A percentile compares a stretch with the other conserved stretches of the same genome.
Evolutionary conservation across 495 filamentous ascomycete species (phyloP).

Genomic region (Neurospora intermedia): DNA sequence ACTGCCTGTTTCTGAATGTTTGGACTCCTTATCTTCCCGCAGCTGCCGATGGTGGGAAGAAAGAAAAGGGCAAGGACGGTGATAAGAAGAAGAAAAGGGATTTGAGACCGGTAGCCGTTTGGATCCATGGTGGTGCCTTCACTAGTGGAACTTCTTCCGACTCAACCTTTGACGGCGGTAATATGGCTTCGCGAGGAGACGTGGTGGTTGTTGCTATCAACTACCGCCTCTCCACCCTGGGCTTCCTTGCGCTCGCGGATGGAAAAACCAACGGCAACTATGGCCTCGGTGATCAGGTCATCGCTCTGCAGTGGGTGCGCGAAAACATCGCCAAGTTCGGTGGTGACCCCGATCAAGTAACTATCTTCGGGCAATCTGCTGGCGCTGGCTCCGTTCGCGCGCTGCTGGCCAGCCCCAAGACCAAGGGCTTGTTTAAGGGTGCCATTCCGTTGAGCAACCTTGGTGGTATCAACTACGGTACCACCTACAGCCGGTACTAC

Average conservation of each 20-base stretch:
- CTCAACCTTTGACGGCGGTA: conserved; percentile 34
- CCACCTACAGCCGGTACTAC: conserved; percentile 36
- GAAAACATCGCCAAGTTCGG: conserved; percentile 51
- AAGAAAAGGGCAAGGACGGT: not conserved
- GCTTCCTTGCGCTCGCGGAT: conserved; percentile 42
- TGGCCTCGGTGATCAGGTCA: conserved; percentile 44
- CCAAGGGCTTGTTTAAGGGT: conserved; percentile 36
- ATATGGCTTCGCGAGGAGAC: conserved; percentile 40
- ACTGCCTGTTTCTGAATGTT: conserved; percentile 46
- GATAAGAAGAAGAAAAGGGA: conserved; percentile 8
- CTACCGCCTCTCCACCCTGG: conserved; percentile 54
- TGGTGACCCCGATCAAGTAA: conserved; percentile 50
- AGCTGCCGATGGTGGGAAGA: conserved; percentile 6
- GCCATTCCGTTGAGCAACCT: conserved; percentile 42
- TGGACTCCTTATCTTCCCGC: conserved; percentile 41
- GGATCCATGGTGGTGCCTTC: conserved; percentile 38
- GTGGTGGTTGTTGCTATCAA: conserved; percentile 53
- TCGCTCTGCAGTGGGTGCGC: conserved; percentile 54
- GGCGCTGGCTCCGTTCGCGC: conserved; percentile 44
- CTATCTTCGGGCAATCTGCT: conserved; percentile 45
- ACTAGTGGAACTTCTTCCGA: conserved; percentile 31
- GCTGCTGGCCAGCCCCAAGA: conserved; percentile 41
- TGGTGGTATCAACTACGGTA: conserved; percentile 35
- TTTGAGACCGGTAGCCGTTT: conserved; percentile 41
- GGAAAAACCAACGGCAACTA: conserved; percentile 44